A percentile compares a stretch with the other conserved stretches of the same genome.
Evolutionary conservation across 306 rosid genomes (phyloP).

Genomic region (Astragalus glycyphyllos): DNA sequence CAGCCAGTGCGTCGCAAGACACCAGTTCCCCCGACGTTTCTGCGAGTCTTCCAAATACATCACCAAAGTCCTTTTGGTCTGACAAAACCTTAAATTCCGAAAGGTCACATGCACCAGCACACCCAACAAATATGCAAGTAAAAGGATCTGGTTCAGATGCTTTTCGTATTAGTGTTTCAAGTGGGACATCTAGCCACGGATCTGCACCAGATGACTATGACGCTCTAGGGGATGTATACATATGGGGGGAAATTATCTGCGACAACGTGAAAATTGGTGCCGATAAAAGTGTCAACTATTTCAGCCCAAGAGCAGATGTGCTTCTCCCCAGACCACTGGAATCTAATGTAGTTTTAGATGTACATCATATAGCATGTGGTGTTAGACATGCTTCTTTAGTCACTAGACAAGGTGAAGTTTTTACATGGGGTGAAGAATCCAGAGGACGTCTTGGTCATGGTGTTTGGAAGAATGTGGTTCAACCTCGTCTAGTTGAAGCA

Average conservation of each 20-base stretch:
- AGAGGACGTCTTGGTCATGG: constrained; percentile 99
- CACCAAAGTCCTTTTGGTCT: constrained; percentile 62
- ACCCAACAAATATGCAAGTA: constrained; percentile 83
- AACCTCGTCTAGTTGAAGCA: constrained; percentile 86
- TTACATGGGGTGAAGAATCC: constrained; percentile 99
- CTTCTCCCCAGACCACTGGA: constrained; percentile 92
- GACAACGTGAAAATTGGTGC: constrained; percentile 76
- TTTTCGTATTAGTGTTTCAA: constrained; percentile 97
- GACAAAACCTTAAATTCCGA: constrained; percentile 62
- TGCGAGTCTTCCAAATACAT: constrained; percentile 59
- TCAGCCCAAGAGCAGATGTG: constrained; percentile 77
- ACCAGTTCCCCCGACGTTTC: constrained; percentile 78
- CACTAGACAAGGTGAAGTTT: constrained; percentile 95
- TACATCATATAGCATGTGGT: constrained; percentile 91
- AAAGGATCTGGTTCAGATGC: constrained; percentile 95
- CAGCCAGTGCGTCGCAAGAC: constrained; percentile 68
- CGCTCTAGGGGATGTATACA: constrained; percentile 91
- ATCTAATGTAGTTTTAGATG: constrained; percentile 86
- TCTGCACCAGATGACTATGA: constrained; percentile 96
- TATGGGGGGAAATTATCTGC: constrained; percentile 94
- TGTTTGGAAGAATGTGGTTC: constrained; percentile 82
- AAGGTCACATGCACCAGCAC: constrained; percentile 80
- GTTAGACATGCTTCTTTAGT: constrained; percentile 90
- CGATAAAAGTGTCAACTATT: constrained; percentile 62
- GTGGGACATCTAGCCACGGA: constrained; percentile 99